These are phyloP conservation scores for Chaetomium tenue DNA, from an alignment of 495 filamentous ascomycete species.

Conservation along the genomic window DNA sequence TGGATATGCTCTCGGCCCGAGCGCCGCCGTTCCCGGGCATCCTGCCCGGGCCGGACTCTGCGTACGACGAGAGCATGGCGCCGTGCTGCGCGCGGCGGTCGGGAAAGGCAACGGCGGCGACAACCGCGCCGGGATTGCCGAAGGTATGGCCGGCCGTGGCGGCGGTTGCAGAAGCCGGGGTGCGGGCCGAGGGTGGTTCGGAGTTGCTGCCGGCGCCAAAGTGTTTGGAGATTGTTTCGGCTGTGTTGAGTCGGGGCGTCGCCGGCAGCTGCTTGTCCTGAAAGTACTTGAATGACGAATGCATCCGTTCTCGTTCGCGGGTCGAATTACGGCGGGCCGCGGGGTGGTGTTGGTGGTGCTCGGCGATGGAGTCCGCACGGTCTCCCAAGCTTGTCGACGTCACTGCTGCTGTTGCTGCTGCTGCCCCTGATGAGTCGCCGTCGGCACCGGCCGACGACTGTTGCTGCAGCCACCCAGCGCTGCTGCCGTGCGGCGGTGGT, in stretches of 20 bases:
- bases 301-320: slow-evolving; percentile 37
- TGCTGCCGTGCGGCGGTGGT: slow-evolving; percentile 18
- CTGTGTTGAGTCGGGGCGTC: slow-evolving; percentile 39
- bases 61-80: slow-evolving; percentile 37
- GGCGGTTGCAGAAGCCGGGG: slow-evolving; percentile 27
- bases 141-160: slow-evolving; percentile 9
- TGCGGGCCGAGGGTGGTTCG: slow-evolving; percentile 33
- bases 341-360: slow-evolving; percentile 20
- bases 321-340: slow-evolving; percentile 22
- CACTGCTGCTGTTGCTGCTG: slow-evolving; percentile 8
- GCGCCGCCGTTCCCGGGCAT: slow-evolving; percentile 23
- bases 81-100: slow-evolving; percentile 37
- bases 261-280: slow-evolving; percentile 41
- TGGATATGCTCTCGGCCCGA: slow-evolving; percentile 44
- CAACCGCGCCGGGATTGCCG: slow-evolving; percentile 5
- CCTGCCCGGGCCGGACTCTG: slow-evolving; percentile 30
- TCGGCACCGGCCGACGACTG: slow-evolving; percentile 19
- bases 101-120: slow-evolving; percentile 22
- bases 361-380: slow-evolving; percentile 12
- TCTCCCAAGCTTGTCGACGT: slow-evolving; percentile 18
- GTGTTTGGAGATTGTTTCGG: slow-evolving; percentile 29
- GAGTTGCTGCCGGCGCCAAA: slow-evolving; percentile 33
- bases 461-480: slow-evolving; percentile 27
- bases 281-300: slow-evolving; percentile 32
- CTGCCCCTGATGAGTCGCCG: slow-evolving; percentile 18